These are phyloP conservation scores for Trametes hirsuta DNA, from an alignment of 1,284 basidiomycete genomes.

Conservation along the genomic window DNA sequence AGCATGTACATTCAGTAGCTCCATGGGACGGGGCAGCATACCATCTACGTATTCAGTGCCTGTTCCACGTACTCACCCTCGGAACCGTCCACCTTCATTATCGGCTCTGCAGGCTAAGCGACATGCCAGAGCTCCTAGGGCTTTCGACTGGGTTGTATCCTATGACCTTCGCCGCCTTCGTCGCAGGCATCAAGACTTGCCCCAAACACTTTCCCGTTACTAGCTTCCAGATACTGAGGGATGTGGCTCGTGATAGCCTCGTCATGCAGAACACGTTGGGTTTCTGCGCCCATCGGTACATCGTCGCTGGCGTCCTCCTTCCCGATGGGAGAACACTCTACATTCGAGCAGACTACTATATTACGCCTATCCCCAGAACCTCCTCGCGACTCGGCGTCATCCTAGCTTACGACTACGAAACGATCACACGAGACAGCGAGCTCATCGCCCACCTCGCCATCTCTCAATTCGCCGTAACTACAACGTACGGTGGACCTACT, in stretches of 20 bases:
- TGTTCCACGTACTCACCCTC: background rate
- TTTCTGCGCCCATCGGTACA: conserved; percentile 6
- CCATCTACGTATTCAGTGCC: no score
- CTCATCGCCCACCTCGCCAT: conserved; percentile 1
- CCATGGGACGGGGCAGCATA: no score
- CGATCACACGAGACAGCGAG: conserved; percentile 1
- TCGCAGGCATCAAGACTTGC: background rate
- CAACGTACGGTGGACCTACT: background rate
- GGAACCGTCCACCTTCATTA: background rate
- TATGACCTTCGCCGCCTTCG: background rate
- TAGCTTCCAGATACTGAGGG: conserved; percentile 2
- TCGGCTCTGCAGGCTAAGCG: background rate
- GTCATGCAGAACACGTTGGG: background rate
- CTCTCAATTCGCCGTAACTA: background rate
- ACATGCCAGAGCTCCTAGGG: background rate
- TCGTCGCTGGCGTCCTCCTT: conserved; percentile 2
- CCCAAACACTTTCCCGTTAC: background rate
- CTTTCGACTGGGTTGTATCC: background rate
- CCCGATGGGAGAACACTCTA: background rate
- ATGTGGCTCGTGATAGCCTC: background rate
- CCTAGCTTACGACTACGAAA: background rate
- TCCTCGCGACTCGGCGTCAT: background rate
- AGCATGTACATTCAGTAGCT: no score
- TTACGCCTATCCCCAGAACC: no score
- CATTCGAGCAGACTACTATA: conserved; percentile 2